Evolutionary conservation across 2,329 filamentous ascomycete genomes (phyloP).

Genomic region (Mycocentrospora acerina): DNA sequence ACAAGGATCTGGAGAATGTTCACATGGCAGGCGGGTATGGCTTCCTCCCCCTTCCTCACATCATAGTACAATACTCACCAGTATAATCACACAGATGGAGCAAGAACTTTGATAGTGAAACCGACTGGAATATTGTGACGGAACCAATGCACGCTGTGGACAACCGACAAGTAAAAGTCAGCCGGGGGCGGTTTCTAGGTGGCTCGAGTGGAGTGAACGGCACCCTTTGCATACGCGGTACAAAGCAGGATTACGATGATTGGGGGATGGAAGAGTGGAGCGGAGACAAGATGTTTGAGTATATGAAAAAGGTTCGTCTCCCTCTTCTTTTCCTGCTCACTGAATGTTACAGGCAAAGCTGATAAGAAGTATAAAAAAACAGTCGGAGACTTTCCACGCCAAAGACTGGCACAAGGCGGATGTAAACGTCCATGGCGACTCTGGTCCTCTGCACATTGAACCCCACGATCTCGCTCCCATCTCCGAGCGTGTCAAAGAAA

Average conservation of each 20-base stretch:
- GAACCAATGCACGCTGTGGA: conserved; percentile 45
- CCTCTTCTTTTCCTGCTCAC: too few relatives aligned
- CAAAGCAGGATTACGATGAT: conserved; percentile 56
- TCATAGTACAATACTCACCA: conserved; percentile 6
- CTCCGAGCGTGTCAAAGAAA: conserved; percentile 56
- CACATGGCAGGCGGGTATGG: conserved; percentile 54
- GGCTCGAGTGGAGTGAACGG: conserved; percentile 55
- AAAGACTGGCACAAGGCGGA: conserved; percentile 60
- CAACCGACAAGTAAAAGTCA: conserved; percentile 50
- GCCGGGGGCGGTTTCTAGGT: conserved; percentile 53
- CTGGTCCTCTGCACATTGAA: conserved; percentile 57
- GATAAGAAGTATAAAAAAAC: background rate
- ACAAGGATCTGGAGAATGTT: conserved; percentile 49
- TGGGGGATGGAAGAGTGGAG: conserved; percentile 59
- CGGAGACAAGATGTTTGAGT: conserved; percentile 58
- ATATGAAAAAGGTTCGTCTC: conserved; percentile 53
- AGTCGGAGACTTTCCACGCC: conserved; percentile 58
- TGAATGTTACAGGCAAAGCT: too few relatives aligned
- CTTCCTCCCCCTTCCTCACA: background rate
- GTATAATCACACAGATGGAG: conserved; percentile 37
- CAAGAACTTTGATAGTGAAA: conserved; percentile 51
- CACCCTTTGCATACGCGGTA: conserved; percentile 53
- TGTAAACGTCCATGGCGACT: conserved; percentile 46
- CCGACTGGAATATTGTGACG: conserved; percentile 55
- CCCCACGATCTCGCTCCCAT: conserved; percentile 63